Evolutionary conservation across 2,329 filamentous ascomycete genomes (phyloP), one percentile per base, ranked within the genome.

Genomic region (Pezicula rhizophila): DNA sequence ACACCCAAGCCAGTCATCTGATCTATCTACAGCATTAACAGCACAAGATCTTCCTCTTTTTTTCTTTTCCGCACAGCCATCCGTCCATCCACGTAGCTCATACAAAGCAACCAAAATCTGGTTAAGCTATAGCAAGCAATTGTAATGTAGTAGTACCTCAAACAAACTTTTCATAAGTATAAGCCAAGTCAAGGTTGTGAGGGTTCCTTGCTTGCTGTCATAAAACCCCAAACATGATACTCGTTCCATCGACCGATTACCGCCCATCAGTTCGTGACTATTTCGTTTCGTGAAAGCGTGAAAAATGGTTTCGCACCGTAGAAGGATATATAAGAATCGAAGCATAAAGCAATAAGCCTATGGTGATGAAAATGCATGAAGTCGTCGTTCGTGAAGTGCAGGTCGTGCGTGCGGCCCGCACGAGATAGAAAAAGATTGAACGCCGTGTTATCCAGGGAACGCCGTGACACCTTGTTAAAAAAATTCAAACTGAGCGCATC

Each of bases 261-360:
- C 38, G 38, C 23, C 38, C 38, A 12, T 40, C 38, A 17, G 38
- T 40, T 23, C 38, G 38, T 39, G 40, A 54, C 26, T 57, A 41
- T 55, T 20, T 40, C 38, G 23, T 40, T 42, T 63, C 60, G 55
- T 63, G 53, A 63, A 61, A 52, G 58, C 59, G 53, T 63, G 28
- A 31, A 60, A 60, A 54, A 49, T 39, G 43, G 39, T 42, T 42
- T 37, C 26, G 46, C 46, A 28, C 38, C 42, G 46, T 47, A 41
- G 49, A 51, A 55, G 49, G 56, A 57, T 56, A 55, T 59, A 54
- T 56, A 54, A 49, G 18, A 42, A 60, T 52, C 48, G 40, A 42
- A 42, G 40, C 40, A 28, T 25, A 42, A 53, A 56, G 37, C 42
- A 41, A 52, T 49, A 51, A 42, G 47, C 42, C 52, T 47, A 46